phyloP scores from a whole-genome alignment of 2,329 filamentous ascomycete genomes.

The Graphilbum sp. region DNA sequence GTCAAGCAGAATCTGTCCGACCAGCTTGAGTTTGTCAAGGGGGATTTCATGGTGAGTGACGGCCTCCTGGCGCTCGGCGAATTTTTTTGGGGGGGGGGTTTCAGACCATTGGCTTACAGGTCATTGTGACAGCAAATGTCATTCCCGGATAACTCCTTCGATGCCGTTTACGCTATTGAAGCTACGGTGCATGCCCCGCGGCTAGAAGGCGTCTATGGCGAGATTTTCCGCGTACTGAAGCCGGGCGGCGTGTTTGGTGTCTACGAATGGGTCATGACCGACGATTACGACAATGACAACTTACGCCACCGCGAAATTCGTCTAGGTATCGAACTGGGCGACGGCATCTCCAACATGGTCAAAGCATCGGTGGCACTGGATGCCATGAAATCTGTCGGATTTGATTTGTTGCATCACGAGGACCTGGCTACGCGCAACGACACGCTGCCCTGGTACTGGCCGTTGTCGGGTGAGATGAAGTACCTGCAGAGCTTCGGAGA shows the following conservation, averaged over 20 bases:
- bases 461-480: constrained; percentile 67
- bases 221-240: constrained; percentile 92
- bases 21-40: constrained; percentile 79
- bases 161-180: constrained; percentile 93
- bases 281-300: constrained; percentile 82
- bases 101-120: too few species aligned
- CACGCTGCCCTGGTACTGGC: constrained; percentile 83
- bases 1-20: constrained; percentile 62
- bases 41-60: constrained; percentile 63
- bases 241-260: constrained; percentile 91
- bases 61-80: too few species aligned
- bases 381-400: constrained; percentile 78
- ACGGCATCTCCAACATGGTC: constrained; percentile 94
- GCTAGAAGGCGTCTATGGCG: constrained; percentile 79
- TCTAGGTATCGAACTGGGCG: constrained; percentile 84
- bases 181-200: constrained; percentile 89
- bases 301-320: constrained; percentile 76
- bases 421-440: constrained; percentile 69
- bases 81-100: too few species aligned
- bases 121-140: constrained; percentile 56
- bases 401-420: constrained; percentile 68
- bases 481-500: constrained; percentile 71
- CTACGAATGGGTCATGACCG: constrained; percentile 99
- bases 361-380: constrained; percentile 59
- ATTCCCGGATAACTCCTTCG: constrained; percentile 82